phyloP scores from a whole-genome alignment of 1,284 basidiomycete genomes.

The Megacollybia platyphylla region DNA sequence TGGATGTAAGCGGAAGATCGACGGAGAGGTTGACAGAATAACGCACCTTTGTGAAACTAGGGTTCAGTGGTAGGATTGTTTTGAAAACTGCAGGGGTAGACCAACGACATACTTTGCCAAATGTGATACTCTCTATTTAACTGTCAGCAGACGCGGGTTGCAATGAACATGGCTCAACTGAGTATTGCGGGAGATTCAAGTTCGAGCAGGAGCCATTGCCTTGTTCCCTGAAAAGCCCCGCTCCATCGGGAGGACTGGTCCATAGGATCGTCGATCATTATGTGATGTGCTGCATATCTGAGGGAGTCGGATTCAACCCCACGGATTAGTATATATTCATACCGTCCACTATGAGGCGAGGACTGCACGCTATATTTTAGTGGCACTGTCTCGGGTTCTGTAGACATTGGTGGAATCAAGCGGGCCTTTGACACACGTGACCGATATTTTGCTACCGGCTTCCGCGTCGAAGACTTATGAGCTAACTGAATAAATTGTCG shows the following conservation, averaged over 20 bases:
- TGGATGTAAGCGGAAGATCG: conserved; percentile 1
- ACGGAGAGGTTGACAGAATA: conserved; percentile 1
- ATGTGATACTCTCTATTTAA: conserved; percentile 50
- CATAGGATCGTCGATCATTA: conserved; percentile 45
- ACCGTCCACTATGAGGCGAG: no score
- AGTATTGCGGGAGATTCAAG: conserved; percentile 42
- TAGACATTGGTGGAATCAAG: no score
- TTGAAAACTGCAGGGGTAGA: neutral
- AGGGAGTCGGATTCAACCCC: no score
- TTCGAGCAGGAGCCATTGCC: conserved; percentile 61
- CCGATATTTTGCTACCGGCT: no score
- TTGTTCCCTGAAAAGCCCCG: conserved; percentile 43
- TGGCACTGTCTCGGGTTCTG: no score
- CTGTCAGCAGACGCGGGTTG: neutral
- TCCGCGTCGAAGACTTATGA: no score
- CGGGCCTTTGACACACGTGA: no score
- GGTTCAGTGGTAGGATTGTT: conserved; percentile 1
- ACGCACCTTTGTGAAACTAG: conserved; percentile 48
- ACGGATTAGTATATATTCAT: no score
- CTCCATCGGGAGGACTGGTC: conserved; percentile 67
- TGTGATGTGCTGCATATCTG: conserved; percentile 51
- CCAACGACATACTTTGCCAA: conserved; percentile 57
- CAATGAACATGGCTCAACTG: conserved; percentile 32
- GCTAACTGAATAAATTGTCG: no score
- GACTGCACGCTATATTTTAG: no score